Evolutionary conservation across 768 basidiomycete genomes (phyloP).

Genomic region (Podaxis sp.): DNA sequence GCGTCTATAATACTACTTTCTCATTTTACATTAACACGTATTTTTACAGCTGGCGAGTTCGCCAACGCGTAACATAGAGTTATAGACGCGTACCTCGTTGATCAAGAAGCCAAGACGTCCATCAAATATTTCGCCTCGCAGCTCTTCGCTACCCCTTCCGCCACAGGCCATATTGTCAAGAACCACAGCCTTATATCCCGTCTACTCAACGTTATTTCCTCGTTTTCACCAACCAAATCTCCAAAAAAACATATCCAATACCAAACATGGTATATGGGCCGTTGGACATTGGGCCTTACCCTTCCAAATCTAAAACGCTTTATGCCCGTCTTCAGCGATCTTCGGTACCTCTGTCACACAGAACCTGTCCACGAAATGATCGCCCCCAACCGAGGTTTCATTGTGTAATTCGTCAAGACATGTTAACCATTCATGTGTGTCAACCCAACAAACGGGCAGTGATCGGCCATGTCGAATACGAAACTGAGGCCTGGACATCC

Average conservation of each 20-base stretch:
- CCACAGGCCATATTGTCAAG: conserved; percentile 75
- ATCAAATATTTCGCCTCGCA: conserved; percentile 93
- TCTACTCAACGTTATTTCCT: conserved; percentile 79
- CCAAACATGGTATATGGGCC: conserved; percentile 26
- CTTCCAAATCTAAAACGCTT: conserved; percentile 96
- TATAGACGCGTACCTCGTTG: conserved; percentile 88
- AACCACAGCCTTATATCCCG: conserved; percentile 73
- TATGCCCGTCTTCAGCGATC: conserved; percentile 91
- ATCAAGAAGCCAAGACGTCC: conserved; percentile 93
- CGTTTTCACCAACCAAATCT: conserved; percentile 91
- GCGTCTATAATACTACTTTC: conserved; percentile 25
- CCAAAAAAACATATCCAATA: conserved; percentile 68
- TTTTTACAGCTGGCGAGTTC: conserved; percentile 70
- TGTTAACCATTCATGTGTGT: conserved; percentile 92
- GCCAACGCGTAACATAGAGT: conserved; percentile 82
- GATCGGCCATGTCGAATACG: conserved; percentile 89
- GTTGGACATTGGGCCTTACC: conserved; percentile 80
- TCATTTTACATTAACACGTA: background rate
- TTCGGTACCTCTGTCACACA: conserved; percentile 83
- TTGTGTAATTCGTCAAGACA: conserved; percentile 70
- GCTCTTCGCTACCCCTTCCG: conserved; percentile 88
- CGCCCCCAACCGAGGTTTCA: conserved; percentile 62
- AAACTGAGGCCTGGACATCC: conserved; percentile 95
- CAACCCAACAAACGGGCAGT: conserved; percentile 83
- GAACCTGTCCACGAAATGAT: conserved; percentile 79